Evolutionary conservation across 2,329 filamentous ascomycete species (phyloP).

Genomic region (Seiridium cupressi): DNA sequence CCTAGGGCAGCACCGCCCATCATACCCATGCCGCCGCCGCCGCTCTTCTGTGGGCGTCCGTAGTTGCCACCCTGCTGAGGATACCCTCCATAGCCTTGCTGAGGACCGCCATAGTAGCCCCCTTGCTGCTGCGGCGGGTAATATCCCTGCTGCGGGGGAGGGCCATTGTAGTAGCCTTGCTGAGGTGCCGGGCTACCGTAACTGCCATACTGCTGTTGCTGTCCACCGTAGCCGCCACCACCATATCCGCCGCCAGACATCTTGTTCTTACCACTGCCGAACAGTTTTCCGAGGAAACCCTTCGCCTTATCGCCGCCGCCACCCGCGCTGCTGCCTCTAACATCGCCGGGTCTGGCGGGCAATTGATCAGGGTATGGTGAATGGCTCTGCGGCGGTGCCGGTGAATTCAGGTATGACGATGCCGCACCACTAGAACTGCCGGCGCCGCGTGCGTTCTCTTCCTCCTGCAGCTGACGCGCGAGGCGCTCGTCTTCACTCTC

Average conservation of each 20-base stretch:
- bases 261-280: slow-evolving; percentile 27
- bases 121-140: not conserved
- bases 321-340: slow-evolving; percentile 13
- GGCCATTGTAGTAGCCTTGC: slow-evolving; percentile 11
- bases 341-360: slow-evolving; percentile 33
- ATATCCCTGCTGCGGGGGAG: slow-evolving; percentile 28
- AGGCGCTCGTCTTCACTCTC: slow-evolving; percentile 39
- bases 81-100: slow-evolving; percentile 38
- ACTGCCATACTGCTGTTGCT: slow-evolving; percentile 21
- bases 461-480: slow-evolving; percentile 76
- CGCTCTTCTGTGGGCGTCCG: slow-evolving; percentile 31
- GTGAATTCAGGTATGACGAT: slow-evolving; percentile 27
- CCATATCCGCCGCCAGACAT: slow-evolving; percentile 24
- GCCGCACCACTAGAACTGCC: slow-evolving; percentile 26
- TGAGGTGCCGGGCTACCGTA: slow-evolving; percentile 21
- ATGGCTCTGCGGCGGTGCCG: slow-evolving; percentile 22
- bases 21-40: slow-evolving; percentile 60
- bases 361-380: slow-evolving; percentile 37
- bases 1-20: slow-evolving; percentile 75
- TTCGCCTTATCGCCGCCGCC: slow-evolving; percentile 40
- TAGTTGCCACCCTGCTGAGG: slow-evolving; percentile 23
- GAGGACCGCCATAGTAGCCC: slow-evolving; percentile 28
- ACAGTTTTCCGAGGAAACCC: slow-evolving; percentile 30
- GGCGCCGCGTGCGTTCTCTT: slow-evolving; percentile 68
- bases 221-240: slow-evolving; percentile 28